A percentile compares a stretch with the other conserved stretches of the same genome.
These are phyloP conservation scores for Lactifluus pinguis DNA, from an alignment of 768 basidiomycete species.

Conservation along the genomic window DNA sequence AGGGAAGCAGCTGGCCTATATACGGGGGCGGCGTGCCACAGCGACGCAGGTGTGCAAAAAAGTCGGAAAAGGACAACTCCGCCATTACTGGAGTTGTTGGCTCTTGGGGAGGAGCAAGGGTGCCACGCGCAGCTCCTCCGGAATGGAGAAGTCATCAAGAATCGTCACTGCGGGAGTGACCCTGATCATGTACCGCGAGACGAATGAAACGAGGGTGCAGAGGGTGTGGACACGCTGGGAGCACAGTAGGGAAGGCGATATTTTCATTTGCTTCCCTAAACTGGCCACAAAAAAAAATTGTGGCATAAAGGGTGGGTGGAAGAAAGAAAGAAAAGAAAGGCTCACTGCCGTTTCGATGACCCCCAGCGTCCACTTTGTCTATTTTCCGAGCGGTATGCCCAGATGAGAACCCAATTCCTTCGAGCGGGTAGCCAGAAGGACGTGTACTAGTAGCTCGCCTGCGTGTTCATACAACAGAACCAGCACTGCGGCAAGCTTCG, in stretches of 20 bases:
- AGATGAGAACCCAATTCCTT: slow-evolving; percentile 66
- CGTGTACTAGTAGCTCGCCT: slow-evolving; percentile 50
- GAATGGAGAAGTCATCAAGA: slow-evolving; percentile 43
- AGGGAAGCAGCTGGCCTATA: too few relatives aligned
- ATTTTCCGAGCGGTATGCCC: slow-evolving; percentile 69
- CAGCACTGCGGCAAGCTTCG: slow-evolving; percentile 64
- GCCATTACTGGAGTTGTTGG: too few relatives aligned
- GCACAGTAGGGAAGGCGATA: slow-evolving; percentile 19
- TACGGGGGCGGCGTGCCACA: too few relatives aligned
- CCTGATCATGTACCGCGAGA: slow-evolving; percentile 51
- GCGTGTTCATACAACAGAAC: slow-evolving; percentile 65
- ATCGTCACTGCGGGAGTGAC: slow-evolving; percentile 62
- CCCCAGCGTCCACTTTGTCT: slow-evolving; percentile 55
- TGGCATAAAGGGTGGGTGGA: too few relatives aligned
- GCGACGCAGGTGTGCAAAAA: too few relatives aligned
- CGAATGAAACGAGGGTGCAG: slow-evolving; percentile 38
- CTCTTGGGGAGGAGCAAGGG: too few relatives aligned
- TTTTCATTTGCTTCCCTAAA: slow-evolving; percentile 78
- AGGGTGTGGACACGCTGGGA: slow-evolving; percentile 25
- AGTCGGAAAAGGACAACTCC: too few relatives aligned
- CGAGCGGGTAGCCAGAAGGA: slow-evolving; percentile 80
- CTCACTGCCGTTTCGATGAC: slow-evolving; percentile 51
- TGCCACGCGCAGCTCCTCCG: slow-evolving; percentile 43
- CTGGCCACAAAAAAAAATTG: too few relatives aligned
- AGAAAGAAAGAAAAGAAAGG: too few relatives aligned